A percentile compares a stretch with the other conserved stretches of the same genome.
phyloP scores from a whole-genome alignment of 1,284 basidiomycete species.

The Boletus smithii region DNA sequence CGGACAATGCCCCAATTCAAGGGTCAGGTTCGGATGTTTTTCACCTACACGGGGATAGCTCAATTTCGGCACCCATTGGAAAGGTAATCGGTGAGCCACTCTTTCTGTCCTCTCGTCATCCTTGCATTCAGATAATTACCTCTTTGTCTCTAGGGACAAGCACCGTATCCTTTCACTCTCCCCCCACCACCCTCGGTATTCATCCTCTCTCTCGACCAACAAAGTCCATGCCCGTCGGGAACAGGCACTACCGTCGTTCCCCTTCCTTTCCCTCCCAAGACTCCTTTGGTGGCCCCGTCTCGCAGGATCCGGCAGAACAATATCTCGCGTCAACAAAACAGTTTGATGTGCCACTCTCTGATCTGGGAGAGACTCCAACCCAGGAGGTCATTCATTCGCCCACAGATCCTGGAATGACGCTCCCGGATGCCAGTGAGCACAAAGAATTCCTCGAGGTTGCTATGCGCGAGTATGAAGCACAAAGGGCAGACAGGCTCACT shows the following conservation, averaged over 20 bases:
- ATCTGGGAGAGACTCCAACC: conserved; percentile 42
- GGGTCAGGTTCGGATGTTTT: conserved; percentile 23
- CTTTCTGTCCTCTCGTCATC: conserved; percentile 14
- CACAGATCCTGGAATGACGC: conserved; percentile 17
- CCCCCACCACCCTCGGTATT: conserved; percentile 5
- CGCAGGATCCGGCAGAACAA: conserved; percentile 45
- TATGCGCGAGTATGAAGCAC: conserved; percentile 29
- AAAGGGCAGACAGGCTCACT: conserved; percentile 14
- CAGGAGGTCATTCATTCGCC: conserved; percentile 27
- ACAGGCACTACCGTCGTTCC: conserved; percentile 31
- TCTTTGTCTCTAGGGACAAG: conserved; percentile 30
- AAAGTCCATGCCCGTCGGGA: conserved; percentile 23
- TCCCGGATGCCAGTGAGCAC: conserved; percentile 29
- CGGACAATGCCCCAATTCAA: conserved; percentile 12
- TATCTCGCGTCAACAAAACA: conserved; percentile 49
- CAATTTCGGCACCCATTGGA: conserved; percentile 28
- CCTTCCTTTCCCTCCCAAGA: conserved; percentile 48
- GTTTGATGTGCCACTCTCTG: conserved; percentile 57
- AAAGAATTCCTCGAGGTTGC: conserved; percentile 22
- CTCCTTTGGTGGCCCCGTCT: conserved; percentile 54
- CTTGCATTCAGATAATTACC: conserved; percentile 23
- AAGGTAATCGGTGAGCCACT: conserved; percentile 34
- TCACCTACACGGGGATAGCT: conserved; percentile 20
- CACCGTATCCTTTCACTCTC: conserved; percentile 33
- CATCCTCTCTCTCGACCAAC: conserved; percentile 20